Evolutionary conservation across 2,329 filamentous ascomycete species (phyloP).

Genomic region (Talaromyces sp.): DNA sequence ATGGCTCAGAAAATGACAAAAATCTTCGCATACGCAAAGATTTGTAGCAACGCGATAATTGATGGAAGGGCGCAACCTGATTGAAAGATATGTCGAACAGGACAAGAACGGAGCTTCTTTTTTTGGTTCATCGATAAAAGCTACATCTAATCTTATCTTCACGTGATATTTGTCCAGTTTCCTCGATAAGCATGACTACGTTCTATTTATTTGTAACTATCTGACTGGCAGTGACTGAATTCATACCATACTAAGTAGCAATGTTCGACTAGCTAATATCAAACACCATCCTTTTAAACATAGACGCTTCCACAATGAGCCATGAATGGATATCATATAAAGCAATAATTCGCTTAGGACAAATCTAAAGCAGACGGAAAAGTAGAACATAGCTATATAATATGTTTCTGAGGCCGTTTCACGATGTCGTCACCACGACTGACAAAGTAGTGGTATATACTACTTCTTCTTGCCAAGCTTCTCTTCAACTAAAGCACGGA

Average conservation of each 20-base stretch:
- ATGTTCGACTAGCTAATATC: neutral
- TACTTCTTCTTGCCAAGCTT: slow-evolving; percentile 22
- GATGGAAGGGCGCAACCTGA: neutral
- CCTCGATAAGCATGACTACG: neutral
- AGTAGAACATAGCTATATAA: neutral
- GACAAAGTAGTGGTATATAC: neutral
- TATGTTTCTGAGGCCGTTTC: neutral
- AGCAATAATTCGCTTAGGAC: neutral
- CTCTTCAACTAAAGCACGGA: slow-evolving; percentile 49
- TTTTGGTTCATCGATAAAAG: neutral
- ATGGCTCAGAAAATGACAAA: neutral
- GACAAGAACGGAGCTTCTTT: neutral
- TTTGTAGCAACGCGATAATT: neutral
- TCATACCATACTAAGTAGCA: no score
- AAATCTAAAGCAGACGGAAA: neutral
- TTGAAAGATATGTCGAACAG: neutral
- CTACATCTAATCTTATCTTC: neutral
- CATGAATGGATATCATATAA: neutral
- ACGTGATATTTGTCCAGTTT: neutral
- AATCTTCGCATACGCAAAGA: slow-evolving; percentile 12
- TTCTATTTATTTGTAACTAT: no score
- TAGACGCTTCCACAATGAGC: neutral
- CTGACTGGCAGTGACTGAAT: no score
- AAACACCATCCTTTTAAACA: neutral
- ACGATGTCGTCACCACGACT: neutral